Conservation (phyloP, 352 stramenopile species). For the Aphanomyces astaci region DNA sequence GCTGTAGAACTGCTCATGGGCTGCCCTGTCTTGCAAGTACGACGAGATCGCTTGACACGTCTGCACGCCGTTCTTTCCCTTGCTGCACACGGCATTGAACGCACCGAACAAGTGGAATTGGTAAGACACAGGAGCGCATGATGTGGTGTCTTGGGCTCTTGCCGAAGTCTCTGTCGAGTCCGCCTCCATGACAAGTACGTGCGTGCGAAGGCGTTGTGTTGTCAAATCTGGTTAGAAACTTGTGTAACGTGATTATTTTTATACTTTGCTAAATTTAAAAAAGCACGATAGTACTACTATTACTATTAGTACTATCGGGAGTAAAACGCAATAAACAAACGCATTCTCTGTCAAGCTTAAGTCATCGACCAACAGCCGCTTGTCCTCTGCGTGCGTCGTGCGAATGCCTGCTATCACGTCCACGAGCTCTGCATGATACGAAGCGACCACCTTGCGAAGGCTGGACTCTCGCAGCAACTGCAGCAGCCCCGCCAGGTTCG, state of each 20-base stretch:
- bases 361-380: background rate
- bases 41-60: slow-evolving; percentile 58
- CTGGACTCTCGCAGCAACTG: background rate
- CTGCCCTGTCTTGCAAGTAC: slow-evolving; percentile 53
- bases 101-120: slow-evolving; percentile 61
- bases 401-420: background rate
- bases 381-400: background rate
- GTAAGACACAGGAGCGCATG: slow-evolving; percentile 28
- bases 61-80: slow-evolving; percentile 67
- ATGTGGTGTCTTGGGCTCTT: background rate
- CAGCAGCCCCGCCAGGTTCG: background rate
- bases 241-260: too few relatives aligned
- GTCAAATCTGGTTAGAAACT: too few relatives aligned
- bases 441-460: background rate
- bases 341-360: background rate
- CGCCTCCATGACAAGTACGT: too few relatives aligned
- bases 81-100: slow-evolving; percentile 62
- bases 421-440: background rate
- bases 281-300: too few relatives aligned
- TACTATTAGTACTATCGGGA: too few relatives aligned
- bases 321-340: too few relatives aligned
- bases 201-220: too few relatives aligned
- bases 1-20: slow-evolving; percentile 51
- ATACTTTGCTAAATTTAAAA: too few relatives aligned
- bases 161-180: background rate